These are phyloP conservation scores for Hymenoscyphus fraxineus DNA, from an alignment of 2,329 filamentous ascomycete genomes.

Conservation along the genomic window DNA sequence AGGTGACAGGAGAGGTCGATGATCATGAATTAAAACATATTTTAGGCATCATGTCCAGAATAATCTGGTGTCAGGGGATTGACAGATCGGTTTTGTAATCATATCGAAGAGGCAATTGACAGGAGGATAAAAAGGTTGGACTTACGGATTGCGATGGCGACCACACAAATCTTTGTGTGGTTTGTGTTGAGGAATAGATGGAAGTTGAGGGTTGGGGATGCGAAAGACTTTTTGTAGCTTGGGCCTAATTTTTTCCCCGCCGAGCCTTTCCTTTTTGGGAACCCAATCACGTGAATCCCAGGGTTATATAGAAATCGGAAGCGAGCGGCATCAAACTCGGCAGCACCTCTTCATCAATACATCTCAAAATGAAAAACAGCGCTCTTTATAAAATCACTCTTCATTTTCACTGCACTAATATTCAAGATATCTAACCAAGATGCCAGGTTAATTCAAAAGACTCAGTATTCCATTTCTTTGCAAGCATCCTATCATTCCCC, in stretches of 20 bases:
- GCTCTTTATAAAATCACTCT: too few species aligned
- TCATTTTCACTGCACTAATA: not conserved
- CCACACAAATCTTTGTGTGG: constrained; percentile 11
- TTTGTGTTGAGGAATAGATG: constrained; percentile 2
- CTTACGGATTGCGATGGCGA: constrained; percentile 16
- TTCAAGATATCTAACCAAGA: not conserved
- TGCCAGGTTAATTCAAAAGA: not conserved
- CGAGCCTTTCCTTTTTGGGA: not conserved
- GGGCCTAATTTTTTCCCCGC: not conserved
- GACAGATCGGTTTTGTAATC: constrained; percentile 73
- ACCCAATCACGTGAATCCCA: not conserved
- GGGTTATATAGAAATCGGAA: not conserved
- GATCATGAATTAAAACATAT: constrained; percentile 48
- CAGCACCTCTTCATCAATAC: too few species aligned
- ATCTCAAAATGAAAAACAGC: too few species aligned
- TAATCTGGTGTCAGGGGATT: constrained; percentile 66
- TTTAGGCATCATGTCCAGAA: constrained; percentile 46
- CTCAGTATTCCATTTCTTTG: too few species aligned
- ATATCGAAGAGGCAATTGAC: constrained; percentile 41
- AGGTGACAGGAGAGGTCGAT: constrained; percentile 28
- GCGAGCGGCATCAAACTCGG: too few species aligned
- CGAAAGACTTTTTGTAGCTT: constrained; percentile 11
- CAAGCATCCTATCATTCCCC: not conserved
- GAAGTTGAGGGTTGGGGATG: not conserved
- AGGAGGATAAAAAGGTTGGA: constrained; percentile 6